phyloP scores from a whole-genome alignment of 768 basidiomycete species.

The Suillus americanus region DNA sequence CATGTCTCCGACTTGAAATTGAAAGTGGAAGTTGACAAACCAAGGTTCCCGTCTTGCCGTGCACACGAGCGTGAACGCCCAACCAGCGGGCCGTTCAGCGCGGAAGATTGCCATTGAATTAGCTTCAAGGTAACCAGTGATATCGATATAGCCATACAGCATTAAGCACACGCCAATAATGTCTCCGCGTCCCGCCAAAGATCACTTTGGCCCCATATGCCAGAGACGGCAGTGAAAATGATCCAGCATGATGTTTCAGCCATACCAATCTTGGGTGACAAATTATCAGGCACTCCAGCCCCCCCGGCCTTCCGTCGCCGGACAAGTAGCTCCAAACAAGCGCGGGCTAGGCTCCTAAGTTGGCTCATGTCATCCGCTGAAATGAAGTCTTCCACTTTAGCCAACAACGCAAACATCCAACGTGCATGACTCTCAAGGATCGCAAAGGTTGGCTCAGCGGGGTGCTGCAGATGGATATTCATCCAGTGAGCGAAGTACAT shows the following conservation, averaged over 20 bases:
- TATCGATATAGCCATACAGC: background rate
- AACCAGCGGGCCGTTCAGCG: too few relatives aligned
- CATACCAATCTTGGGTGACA: conserved; percentile 32
- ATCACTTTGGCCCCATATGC: conserved; percentile 78
- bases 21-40: background rate
- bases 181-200: conserved; percentile 76
- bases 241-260: conserved; percentile 67
- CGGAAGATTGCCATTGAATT: background rate
- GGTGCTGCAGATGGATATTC: conserved; percentile 53
- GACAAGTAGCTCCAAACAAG: conserved; percentile 52
- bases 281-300: background rate
- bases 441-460: conserved; percentile 34
- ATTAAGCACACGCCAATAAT: conserved; percentile 33
- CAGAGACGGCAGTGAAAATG: conserved; percentile 60
- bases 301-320: conserved; percentile 17
- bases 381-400: conserved; percentile 65
- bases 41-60: background rate
- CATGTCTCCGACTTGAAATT: background rate
- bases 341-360: conserved; percentile 73
- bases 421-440: conserved; percentile 60
- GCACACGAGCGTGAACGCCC: too few relatives aligned
- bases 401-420: conserved; percentile 78
- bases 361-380: conserved; percentile 75
- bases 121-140: background rate
- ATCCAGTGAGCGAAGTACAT: conserved; percentile 89